Conservation (phyloP, 1,284 basidiomycete species). For the Ceratobasidium sp. region DNA sequence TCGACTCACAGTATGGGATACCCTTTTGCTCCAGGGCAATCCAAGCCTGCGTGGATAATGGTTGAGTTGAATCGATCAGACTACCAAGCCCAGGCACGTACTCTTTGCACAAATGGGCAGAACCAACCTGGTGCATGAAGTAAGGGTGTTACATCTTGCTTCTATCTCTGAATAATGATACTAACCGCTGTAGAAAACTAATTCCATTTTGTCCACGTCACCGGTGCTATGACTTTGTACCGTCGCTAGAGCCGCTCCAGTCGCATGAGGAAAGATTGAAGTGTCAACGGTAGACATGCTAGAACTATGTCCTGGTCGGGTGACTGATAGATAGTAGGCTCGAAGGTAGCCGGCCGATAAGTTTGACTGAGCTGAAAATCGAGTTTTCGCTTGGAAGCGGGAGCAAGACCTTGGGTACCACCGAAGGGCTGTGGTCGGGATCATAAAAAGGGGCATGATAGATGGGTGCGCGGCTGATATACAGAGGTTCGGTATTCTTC, state of each 20-base stretch:
- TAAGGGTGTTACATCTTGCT: neutral
- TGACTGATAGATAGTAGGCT: neutral
- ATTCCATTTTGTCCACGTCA: conserved; percentile 24
- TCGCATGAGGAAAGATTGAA: conserved; percentile 34
- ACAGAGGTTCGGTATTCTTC: neutral
- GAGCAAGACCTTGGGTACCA: neutral
- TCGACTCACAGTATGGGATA: conserved; percentile 29
- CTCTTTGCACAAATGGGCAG: conserved; percentile 36
- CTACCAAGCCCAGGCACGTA: neutral
- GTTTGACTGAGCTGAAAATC: neutral
- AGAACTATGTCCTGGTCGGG: neutral
- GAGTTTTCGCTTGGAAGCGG: no score
- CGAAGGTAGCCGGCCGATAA: neutral
- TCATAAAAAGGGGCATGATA: neutral
- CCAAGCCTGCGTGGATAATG: conserved; percentile 8
- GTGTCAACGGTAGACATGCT: conserved; percentile 25
- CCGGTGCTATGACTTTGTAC: conserved; percentile 26
- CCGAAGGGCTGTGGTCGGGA: conserved; percentile 2
- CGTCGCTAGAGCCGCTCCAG: conserved; percentile 22
- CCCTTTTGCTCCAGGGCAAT: conserved; percentile 36
- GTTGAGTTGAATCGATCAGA: neutral
- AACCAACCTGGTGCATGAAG: conserved; percentile 20
- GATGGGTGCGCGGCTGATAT: neutral
- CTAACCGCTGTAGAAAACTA: conserved; percentile 36
- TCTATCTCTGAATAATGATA: neutral